Percentiles rank a stretch among this genome's conserved stretches.
Evolutionary conservation across 495 filamentous ascomycete species (phyloP).

Genomic region (Penicillium flavigenum): DNA sequence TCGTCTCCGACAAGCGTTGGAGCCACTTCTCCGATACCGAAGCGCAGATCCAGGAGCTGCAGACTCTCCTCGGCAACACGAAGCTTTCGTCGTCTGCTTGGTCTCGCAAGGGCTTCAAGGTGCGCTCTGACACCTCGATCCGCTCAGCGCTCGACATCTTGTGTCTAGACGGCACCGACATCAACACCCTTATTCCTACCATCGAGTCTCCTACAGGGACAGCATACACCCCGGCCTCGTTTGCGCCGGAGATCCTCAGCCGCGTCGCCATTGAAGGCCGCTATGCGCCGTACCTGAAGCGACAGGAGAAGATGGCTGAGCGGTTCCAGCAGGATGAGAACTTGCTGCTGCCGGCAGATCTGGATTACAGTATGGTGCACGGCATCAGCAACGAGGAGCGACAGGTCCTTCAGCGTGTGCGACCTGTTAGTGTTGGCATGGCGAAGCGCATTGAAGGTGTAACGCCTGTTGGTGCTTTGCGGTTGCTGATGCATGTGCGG

Average conservation of each 20-base stretch:
- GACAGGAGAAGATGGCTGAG: conserved; percentile 63
- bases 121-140: conserved; percentile 56
- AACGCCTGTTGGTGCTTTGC: conserved; percentile 49
- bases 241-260: conserved; percentile 54
- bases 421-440: conserved; percentile 84
- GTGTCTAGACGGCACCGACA: conserved; percentile 54
- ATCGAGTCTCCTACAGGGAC: conserved; percentile 47
- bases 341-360: conserved; percentile 66
- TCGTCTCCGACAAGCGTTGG: conserved; percentile 82
- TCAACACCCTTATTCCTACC: conserved; percentile 52
- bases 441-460: conserved; percentile 84
- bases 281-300: conserved; percentile 80
- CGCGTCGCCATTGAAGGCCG: conserved; percentile 76
- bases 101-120: conserved; percentile 65
- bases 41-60: conserved; percentile 63
- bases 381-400: conserved; percentile 80
- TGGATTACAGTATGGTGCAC: conserved; percentile 71
- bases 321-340: conserved; percentile 74
- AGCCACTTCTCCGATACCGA: conserved; percentile 59
- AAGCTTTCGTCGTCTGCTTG: conserved; percentile 59
- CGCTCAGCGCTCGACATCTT: conserved; percentile 77
- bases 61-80: conserved; percentile 54
- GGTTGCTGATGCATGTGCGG: conserved; percentile 46
- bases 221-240: conserved; percentile 46
- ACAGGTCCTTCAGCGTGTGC: conserved; percentile 61